A percentile compares a stretch with the other conserved stretches of the same genome.
phyloP scores from a whole-genome alignment of 345 rosid genomes.

The Arabidopsis suecica region DNA sequence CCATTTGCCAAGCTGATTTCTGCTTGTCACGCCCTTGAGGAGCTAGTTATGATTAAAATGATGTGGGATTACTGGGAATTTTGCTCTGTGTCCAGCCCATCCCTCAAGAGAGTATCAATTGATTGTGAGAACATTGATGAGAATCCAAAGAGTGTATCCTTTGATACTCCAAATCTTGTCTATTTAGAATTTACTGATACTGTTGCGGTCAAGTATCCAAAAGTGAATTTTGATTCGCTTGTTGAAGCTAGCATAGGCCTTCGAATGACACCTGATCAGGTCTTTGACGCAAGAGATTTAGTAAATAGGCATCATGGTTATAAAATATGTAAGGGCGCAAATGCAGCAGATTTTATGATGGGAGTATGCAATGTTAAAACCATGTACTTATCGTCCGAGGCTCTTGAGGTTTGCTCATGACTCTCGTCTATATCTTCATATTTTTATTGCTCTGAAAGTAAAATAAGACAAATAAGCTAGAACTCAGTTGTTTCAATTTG shows the following conservation, averaged over 20 bases:
- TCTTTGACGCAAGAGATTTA: constrained; percentile 19
- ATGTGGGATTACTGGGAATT: not conserved
- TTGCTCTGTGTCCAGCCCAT: constrained; percentile 22
- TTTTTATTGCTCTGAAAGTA: not conserved
- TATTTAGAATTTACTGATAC: constrained; percentile 7
- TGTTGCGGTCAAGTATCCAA: constrained; percentile 26
- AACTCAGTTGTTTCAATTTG: constrained; percentile 1
- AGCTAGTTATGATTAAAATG: constrained; percentile 6
- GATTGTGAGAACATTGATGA: not conserved
- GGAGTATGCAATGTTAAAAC: constrained; percentile 37
- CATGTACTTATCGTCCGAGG: constrained; percentile 27
- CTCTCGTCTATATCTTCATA: constrained; percentile 2
- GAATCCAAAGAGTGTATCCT: constrained; percentile 25
- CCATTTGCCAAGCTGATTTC: constrained; percentile 26
- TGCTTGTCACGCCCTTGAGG: constrained; percentile 34
- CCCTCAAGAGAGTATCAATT: constrained; percentile 27
- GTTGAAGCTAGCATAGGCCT: constrained; percentile 31
- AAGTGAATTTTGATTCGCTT: constrained; percentile 23
- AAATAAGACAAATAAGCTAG: not conserved
- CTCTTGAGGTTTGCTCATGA: constrained; percentile 37
- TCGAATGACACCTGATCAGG: constrained; percentile 21
- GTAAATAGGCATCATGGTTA: constrained; percentile 25
- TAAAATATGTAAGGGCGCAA: not conserved
- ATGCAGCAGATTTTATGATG: constrained; percentile 12
- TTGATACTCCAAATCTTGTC: constrained; percentile 32